Conservation (phyloP, 1,284 basidiomycete species). For the Malassezia dermatis region DNA sequence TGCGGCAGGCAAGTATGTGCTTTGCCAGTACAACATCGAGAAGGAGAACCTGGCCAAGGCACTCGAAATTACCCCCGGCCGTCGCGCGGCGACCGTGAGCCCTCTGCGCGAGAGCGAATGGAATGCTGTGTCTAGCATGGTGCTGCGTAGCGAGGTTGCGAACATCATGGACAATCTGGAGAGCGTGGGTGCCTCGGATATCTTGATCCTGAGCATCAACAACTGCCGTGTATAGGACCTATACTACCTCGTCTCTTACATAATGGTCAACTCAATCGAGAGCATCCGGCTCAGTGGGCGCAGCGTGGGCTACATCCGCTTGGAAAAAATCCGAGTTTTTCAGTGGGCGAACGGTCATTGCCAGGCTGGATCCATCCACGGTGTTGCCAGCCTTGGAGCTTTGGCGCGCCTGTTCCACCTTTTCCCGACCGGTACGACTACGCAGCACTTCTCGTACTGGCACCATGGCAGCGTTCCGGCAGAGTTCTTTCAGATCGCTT, state of each 20-base stretch:
- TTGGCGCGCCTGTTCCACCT: conserved; percentile 18
- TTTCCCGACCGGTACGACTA: conserved; percentile 30
- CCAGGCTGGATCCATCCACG: not conserved
- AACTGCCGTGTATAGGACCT: conserved; percentile 73
- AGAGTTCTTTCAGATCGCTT: conserved; percentile 87
- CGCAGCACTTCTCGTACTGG: conserved; percentile 45
- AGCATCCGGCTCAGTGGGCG: conserved; percentile 28
- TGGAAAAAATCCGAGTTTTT: conserved; percentile 43
- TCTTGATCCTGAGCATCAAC: conserved; percentile 76
- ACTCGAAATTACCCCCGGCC: conserved; percentile 70
- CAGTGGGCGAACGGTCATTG: conserved; percentile 24
- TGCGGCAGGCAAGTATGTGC: conserved; percentile 74
- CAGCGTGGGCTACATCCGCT: conserved; percentile 25
- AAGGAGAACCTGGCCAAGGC: conserved; percentile 59
- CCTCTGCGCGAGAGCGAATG: conserved; percentile 69
- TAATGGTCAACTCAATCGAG: conserved; percentile 18
- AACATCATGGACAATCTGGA: conserved; percentile 82
- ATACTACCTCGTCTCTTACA: not conserved
- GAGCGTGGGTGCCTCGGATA: conserved; percentile 73
- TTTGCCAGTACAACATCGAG: conserved; percentile 82
- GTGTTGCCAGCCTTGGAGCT: not conserved
- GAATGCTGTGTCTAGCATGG: conserved; percentile 88
- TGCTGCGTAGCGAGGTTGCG: conserved; percentile 72
- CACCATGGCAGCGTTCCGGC: conserved; percentile 57
- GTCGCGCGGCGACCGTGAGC: conserved; percentile 78